phyloP scores from a whole-genome alignment of 2,329 filamentous ascomycete genomes.

The Monilinia fructicola region DNA sequence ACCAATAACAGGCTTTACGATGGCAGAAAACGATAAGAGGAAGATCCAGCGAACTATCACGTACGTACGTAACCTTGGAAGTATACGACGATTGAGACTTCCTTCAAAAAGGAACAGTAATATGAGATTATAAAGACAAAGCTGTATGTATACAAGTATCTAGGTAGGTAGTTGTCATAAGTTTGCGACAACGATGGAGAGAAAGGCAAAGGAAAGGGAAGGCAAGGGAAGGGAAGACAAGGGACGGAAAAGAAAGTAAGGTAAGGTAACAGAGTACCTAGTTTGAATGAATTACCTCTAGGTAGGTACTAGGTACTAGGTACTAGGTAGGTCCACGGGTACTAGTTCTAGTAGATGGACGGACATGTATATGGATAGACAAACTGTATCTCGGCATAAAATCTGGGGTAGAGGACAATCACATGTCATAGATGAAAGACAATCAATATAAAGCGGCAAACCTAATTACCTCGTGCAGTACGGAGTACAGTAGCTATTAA shows the following conservation, averaged over 20 bases:
- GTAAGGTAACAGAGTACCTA: neutral
- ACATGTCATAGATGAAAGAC: neutral
- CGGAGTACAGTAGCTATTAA: too few species aligned
- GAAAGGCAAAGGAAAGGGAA: neutral
- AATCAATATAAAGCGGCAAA: too few species aligned
- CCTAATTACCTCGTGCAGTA: too few species aligned
- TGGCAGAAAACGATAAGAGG: neutral
- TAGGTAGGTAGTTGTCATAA: too few species aligned
- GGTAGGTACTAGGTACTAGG: too few species aligned
- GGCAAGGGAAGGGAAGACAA: neutral
- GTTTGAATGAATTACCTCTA: neutral
- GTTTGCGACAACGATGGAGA: neutral
- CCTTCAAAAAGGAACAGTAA: neutral
- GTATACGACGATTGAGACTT: neutral
- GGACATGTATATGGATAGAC: too few species aligned
- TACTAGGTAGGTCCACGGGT: too few species aligned
- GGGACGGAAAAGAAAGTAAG: too few species aligned
- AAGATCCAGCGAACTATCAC: neutral
- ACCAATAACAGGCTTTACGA: constrained; percentile 25
- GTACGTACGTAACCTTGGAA: too few species aligned
- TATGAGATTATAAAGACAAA: too few species aligned
- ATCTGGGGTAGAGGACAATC: constrained; percentile 20
- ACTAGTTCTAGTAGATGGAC: too few species aligned
- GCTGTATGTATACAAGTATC: too few species aligned
- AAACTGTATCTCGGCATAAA: neutral